Evolutionary conservation across 495 filamentous ascomycete species (phyloP), one percentile per base, ranked within the genome.

Genomic region (Echria macrotheca): DNA sequence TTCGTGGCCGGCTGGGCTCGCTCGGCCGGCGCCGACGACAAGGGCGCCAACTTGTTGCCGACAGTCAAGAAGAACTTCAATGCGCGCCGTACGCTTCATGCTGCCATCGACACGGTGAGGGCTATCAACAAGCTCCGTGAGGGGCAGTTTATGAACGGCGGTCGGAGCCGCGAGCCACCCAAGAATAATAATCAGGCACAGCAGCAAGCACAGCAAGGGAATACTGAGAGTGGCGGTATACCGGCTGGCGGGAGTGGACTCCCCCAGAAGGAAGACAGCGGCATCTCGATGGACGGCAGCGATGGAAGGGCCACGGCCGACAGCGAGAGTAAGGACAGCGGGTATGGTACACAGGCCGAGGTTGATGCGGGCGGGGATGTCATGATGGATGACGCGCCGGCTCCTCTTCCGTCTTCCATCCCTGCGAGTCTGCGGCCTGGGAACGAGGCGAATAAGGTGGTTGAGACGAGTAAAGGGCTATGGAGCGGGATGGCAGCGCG

Each of bases 51-150:
- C 70, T 73, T 98, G 44, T 72, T 97, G 51, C 93, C 93, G 1
- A 86, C 83, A 2, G 87, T 98, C 53, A 94, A 94, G 80, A 96
- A 96, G 82, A 98, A 98, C 70, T 98, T 98, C 76, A 98, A 98
- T 57, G 93, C 93, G 6, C 76, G 91, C 23, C 76, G 90, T 49
- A 97, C 91, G 7, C 75, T 98, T 44, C 93, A 97, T 68, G 90
- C 91, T 10, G 93, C 93, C 22, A 97, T 98, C 65, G 93, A 98
- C 66, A 96, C 94, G 0, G 90, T 98, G 37, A 79, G 94, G n/a
- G 93, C 93, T 0, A 96, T 98, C 63, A 96, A 96, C 64, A 96
- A 98, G 71, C 68, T 98, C 35, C 75, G 91, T 42, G 93, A 95
- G 55, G 89, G 86, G 11, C 85, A 88, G 38, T 56, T 64, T 63